Base-by-base conservation (phyloP, 164 flowering plant species). In the Akebia trifoliata region DNA sequence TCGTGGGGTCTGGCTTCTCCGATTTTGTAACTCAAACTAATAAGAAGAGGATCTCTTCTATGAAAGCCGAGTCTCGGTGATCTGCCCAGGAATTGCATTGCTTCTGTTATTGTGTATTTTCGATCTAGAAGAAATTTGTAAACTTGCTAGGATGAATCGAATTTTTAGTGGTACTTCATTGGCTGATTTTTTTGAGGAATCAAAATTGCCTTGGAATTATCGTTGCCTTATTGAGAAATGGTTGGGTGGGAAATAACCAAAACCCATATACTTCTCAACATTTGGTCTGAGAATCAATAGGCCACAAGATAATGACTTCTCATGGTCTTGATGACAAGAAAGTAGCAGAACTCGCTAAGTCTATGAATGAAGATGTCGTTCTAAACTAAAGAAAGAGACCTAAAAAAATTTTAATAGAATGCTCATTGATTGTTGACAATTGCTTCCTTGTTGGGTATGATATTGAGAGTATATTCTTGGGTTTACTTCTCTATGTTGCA, bases 121-220 rank as follows among this genome's bases (percentile, higher is more conserved):
- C 37, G 80, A 75, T 60, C 94, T 97, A 0, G 63, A 66, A 1
- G 80, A 90, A 67, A 90, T 93, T 35, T 93, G 97, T 63, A 71
- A 56, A 15, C 62, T 87, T 49, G 91, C 94, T 3, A 47, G 54
- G 36, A 54, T 93, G 50, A 93, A 76, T 64, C 75, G 85, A 35
- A 76, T 89, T 18, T 90, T 87, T 67, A 75, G 86, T 22, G 86
- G 77, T 1, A 96, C 96, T 38, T 78, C 97, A 3, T 76, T 75
- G 14, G 94, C 99, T 17, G 99, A 93, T 73, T 81, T 84, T 44
- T 82, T 93, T 0, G 87, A 96, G 99, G 92, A 90, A 20, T 75
- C 86, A 2, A 90, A 90, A 61, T 57, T 90, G 65, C 97, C 97
- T 0, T n/a, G 49, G 2, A 85, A 82, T 76, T 92, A 85, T 67